A percentile compares a stretch with the other conserved stretches of the same genome.
phyloP scores from a whole-genome alignment of 305 asterid species.

The Stenogyne calaminthoides region DNA sequence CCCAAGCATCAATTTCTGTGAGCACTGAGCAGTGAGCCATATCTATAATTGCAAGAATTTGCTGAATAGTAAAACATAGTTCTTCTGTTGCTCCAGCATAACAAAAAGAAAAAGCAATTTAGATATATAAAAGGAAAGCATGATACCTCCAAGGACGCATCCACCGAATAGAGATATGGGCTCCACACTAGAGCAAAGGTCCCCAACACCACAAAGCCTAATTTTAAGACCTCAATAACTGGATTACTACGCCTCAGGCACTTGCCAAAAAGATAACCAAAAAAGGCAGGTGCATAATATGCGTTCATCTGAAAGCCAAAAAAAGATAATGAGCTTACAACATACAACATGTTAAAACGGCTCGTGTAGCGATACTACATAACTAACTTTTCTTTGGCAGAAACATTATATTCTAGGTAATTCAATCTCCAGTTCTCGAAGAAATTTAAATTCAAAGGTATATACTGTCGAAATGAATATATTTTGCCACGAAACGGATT shows the following conservation, averaged over 20 bases:
- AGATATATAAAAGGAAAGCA: neutral
- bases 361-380: neutral
- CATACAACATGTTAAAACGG: neutral
- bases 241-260: slow-evolving; percentile 71
- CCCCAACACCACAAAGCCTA: slow-evolving; percentile 80
- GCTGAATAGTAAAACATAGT: slow-evolving; percentile 12
- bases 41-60: slow-evolving; percentile 18
- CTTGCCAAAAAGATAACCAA: slow-evolving; percentile 89
- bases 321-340: neutral
- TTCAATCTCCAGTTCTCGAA: slow-evolving; percentile 10
- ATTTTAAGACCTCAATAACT: slow-evolving; percentile 60
- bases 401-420: slow-evolving; percentile 17
- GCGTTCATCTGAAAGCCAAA: slow-evolving; percentile 81
- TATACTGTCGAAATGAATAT: neutral
- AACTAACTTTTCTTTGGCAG: slow-evolving; percentile 7
- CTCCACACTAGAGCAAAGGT: slow-evolving; percentile 84
- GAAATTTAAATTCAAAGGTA: neutral
- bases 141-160: slow-evolving; percentile 74
- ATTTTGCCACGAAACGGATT: neutral
- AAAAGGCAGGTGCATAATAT: slow-evolving; percentile 93
- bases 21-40: slow-evolving; percentile 9
- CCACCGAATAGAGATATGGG: slow-evolving; percentile 79
- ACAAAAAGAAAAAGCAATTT: slow-evolving; percentile 24
- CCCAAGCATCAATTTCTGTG: slow-evolving; percentile 39
- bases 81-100: neutral